Evolutionary conservation across 2,329 filamentous ascomycete genomes (phyloP).

Genomic region (Nemania diffusa): DNA sequence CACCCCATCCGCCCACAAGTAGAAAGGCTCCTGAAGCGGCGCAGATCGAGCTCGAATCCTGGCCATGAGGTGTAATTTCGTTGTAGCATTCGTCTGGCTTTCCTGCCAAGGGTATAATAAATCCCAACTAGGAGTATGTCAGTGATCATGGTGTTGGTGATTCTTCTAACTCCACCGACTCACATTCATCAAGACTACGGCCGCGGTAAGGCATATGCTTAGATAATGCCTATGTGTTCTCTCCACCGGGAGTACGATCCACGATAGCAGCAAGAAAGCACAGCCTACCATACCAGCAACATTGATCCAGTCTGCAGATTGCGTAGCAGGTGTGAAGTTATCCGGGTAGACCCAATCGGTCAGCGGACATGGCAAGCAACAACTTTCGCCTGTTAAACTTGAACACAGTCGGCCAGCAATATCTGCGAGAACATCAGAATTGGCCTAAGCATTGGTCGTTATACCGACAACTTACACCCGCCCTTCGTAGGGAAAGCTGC

Average conservation of each 20-base stretch:
- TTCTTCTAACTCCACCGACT: conserved; percentile 51
- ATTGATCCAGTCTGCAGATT: conserved; percentile 83
- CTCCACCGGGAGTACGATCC: conserved; percentile 81
- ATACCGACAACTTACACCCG: conserved; percentile 46
- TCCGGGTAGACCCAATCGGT: conserved; percentile 78
- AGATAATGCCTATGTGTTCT: conserved; percentile 94
- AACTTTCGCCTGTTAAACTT: conserved; percentile 64
- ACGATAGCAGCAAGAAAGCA: conserved; percentile 81
- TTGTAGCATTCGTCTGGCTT: conserved; percentile 87
- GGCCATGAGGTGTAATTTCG: conserved; percentile 90
- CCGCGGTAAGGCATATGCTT: conserved; percentile 84
- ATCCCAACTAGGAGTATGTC: conserved; percentile 69
- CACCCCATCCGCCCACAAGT: conserved; percentile 84
- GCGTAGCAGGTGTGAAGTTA: conserved; percentile 67
- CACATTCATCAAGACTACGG: conserved; percentile 82
- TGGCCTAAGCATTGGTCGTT: conserved; percentile 5
- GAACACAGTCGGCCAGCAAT: conserved; percentile 65
- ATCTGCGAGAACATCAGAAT: conserved; percentile 53
- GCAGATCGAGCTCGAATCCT: conserved; percentile 83
- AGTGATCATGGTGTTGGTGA: conserved; percentile 5
- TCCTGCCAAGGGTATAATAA: conserved; percentile 85
- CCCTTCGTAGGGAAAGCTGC: conserved; percentile 62
- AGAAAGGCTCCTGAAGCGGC: conserved; percentile 89
- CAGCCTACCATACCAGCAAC: conserved; percentile 78
- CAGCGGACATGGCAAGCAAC: conserved; percentile 91